Evolutionary conservation across 2,329 filamentous ascomycete genomes (phyloP).

Genomic region (Cladophialophora bantiana): DNA sequence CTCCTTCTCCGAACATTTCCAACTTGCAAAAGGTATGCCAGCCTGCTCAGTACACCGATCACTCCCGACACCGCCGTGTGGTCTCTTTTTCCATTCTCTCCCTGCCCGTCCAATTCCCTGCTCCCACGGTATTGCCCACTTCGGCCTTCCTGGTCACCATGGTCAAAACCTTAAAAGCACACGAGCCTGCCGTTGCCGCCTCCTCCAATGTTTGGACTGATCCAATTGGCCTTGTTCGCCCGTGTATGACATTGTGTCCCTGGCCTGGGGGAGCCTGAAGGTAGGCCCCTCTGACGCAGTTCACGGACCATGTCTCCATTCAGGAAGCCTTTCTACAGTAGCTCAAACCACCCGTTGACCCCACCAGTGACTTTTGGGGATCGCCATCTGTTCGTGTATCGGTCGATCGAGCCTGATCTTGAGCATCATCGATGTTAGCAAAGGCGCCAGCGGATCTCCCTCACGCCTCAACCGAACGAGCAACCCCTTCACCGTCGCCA

Average conservation of each 20-base stretch:
- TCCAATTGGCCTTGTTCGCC: neutral
- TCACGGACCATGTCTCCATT: neutral
- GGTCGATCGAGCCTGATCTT: slow-evolving; percentile 26
- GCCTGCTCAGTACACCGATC: no score
- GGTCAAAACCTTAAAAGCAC: neutral
- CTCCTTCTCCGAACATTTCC: no score
- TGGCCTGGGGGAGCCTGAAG: neutral
- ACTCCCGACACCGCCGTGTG: neutral
- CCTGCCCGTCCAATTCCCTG: neutral
- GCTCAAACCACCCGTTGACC: slow-evolving; percentile 1
- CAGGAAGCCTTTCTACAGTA: neutral
- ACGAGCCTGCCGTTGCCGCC: slow-evolving; percentile 5
- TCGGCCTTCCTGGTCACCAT: neutral
- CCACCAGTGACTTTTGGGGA: slow-evolving; percentile 13
- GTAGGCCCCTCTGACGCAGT: neutral
- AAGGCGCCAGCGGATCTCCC: neutral
- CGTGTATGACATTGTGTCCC: neutral
- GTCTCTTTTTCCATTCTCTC: neutral
- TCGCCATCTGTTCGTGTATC: slow-evolving; percentile 33
- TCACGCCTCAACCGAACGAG: neutral
- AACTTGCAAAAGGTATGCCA: no score
- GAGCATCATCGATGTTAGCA: neutral
- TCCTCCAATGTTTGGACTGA: neutral
- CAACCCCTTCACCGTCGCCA: slow-evolving; percentile 3
- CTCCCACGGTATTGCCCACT: neutral